A percentile compares a stretch with the other conserved stretches of the same genome.
Evolutionary conservation across 805 yeast genomes (phyloP).

Genomic region (Wickerhamomyces bovis): DNA sequence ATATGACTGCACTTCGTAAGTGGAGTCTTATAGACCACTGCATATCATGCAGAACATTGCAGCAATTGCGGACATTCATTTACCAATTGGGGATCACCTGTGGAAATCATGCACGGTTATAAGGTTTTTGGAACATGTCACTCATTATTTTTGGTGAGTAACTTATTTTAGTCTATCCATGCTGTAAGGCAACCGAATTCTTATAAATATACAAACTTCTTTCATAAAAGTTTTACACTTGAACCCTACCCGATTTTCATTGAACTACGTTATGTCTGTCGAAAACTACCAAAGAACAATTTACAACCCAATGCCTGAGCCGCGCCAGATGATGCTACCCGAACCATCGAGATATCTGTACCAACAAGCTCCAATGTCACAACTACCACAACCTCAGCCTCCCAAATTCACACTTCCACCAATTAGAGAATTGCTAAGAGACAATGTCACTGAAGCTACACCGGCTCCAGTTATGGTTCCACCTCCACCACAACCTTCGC

Average conservation of each 20-base stretch:
- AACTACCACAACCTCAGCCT: not conserved
- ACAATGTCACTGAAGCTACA: not conserved
- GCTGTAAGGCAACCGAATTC: not conserved
- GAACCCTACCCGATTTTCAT: not conserved
- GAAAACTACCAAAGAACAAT: not conserved
- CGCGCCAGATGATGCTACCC: not conserved
- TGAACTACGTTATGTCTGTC: not conserved
- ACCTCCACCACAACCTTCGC: conserved; percentile 11
- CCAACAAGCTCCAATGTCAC: not conserved
- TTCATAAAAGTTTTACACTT: not conserved
- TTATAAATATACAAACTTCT: not conserved
- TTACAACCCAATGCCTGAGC: not conserved
- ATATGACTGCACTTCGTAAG: not conserved
- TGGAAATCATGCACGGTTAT: not conserved
- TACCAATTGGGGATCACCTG: not conserved
- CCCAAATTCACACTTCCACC: conserved; percentile 1
- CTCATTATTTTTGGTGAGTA: not conserved
- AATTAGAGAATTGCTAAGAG: conserved; percentile 1
- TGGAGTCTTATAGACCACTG: not conserved
- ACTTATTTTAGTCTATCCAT: not conserved
- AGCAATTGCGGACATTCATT: not conserved
- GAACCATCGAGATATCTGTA: not conserved
- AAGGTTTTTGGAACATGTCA: not conserved
- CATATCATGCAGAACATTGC: not conserved
- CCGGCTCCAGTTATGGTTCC: not conserved